Evolutionary conservation across 2,329 filamentous ascomycete genomes (phyloP).

Genomic region (Monosporascus sp.): DNA sequence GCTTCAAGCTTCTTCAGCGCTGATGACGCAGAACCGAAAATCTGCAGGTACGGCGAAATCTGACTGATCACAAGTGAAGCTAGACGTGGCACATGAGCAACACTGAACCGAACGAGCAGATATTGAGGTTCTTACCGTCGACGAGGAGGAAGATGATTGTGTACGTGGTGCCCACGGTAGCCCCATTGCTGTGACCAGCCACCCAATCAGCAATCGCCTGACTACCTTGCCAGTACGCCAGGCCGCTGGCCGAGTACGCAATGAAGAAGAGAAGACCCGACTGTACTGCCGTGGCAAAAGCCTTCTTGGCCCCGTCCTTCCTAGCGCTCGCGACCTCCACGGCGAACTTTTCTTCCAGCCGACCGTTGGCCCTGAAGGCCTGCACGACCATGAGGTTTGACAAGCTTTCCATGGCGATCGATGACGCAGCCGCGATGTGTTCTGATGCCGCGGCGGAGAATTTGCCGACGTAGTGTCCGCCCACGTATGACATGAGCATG

Average conservation of each 20-base stretch:
- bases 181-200: constrained; percentile 26
- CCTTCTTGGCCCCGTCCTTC: constrained; percentile 50
- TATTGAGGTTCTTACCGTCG: constrained; percentile 38
- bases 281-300: constrained; percentile 49
- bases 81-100: constrained; percentile 31
- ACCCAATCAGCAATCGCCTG: constrained; percentile 34
- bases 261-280: constrained; percentile 62
- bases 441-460: constrained; percentile 39
- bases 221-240: constrained; percentile 64
- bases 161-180: constrained; percentile 47
- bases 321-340: constrained; percentile 40
- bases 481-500: constrained; percentile 49
- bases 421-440: constrained; percentile 45
- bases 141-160: constrained; percentile 61
- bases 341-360: constrained; percentile 48
- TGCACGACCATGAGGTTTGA: constrained; percentile 50
- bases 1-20: constrained; percentile 49
- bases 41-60: constrained; percentile 56
- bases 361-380: constrained; percentile 46
- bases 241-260: constrained; percentile 57
- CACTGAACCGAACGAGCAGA: constrained; percentile 11
- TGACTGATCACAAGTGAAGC: constrained; percentile 53
- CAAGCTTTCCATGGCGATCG: constrained; percentile 50
- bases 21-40: constrained; percentile 50
- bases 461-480: constrained; percentile 43